Evolutionary conservation across 2,329 filamentous ascomycete genomes (phyloP), one percentile per base, ranked within the genome.

Genomic region (Thielaviopsis punctulata): DNA sequence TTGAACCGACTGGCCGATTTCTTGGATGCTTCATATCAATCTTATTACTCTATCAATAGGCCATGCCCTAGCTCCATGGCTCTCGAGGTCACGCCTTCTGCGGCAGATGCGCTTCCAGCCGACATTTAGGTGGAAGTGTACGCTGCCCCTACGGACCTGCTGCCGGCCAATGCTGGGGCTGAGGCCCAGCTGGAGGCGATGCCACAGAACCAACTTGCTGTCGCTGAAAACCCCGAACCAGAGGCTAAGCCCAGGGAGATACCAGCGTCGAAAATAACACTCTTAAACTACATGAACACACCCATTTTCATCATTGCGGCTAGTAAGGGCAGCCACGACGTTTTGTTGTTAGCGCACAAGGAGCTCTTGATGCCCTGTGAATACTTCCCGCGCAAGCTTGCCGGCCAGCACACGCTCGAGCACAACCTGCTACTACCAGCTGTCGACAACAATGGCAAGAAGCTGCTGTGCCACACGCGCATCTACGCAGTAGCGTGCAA

Each of bases 401-500:
- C 74, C 15, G 77, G 78, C 51, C 74, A 81, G 60, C 80, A 79
- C 44, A 68, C 73, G 24, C 77, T 93, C 45, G 86, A 93, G 62
- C 64, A 72, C 52, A 83, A 90, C 62, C 75, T 82, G 0, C 67
- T 73, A 7, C 64, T 79, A 12, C 83, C 84, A 3, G 64, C 68
- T 0, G 71, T 86, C 53, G 88, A 95, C 67, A 75, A 86, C 63
- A 77, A 77, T n/a, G 88, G 88, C 58, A 75, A 82, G 13, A 84
- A 90, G 62, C 80, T 95, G 18, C 79, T 95, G 56, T 86, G 85
- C 62, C 89, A 95, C 64, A 89, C 89, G 21, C 83, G 84, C 57
- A 77, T 95, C 57, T 95, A 95, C 71, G 95, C 86, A 0, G 73
- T 95, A 22, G 88, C 86, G 22, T 83, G 88, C 60, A 87, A 84